Evolutionary conservation across 1,284 basidiomycete species (phyloP), one percentile per base, ranked within the genome.

Genomic region (Xerocomus nothofagi): DNA sequence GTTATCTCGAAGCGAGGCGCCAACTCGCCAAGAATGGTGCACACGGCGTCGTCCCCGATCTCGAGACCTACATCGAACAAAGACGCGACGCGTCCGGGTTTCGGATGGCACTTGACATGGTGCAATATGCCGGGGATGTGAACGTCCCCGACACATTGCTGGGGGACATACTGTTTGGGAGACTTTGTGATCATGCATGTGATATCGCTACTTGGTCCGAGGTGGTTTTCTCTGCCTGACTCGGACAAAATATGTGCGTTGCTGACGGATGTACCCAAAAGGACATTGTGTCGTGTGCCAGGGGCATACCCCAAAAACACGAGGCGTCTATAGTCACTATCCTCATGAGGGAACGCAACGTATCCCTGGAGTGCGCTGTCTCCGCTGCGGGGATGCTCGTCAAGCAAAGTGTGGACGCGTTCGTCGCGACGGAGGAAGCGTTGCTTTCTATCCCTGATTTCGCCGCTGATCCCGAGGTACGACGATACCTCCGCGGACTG

Each of bases 71-170:
- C 57, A 65, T 78, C 18, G 61, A 67, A 12, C 62, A 75, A 17
- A 67, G 78, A 34, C 70, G 76, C 23, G 71, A 78, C 32, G 68
- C 74, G 42, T 76, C 74, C 45, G 82, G 82, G 2, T 62, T 76
- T 18, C 68, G 70, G 44, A 71, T 84, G 60, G 65, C 78, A 6
- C 72, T 84, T 49, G 75, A 75, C 51, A 68, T 86, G 46, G 69
- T 83, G 32, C 76, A 84, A 53, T 74, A 81, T 52, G 71, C 75
- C 0, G 76, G 77, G 40, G 76, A 78, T 15, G 61, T 82, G 17
- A 56, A 63, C 32, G 47, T 80, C 10, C 71, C 76, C 0, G 67
- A 72, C 18, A 56, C 56, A 8, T 58, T 67, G 42, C 42, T 66
- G 1, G 57, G 61, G 20, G 63, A 70, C 9, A 68, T 10, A 11